Conservation (phyloP, 441 rosid species). For the Bruguiera hainesii region DNA sequence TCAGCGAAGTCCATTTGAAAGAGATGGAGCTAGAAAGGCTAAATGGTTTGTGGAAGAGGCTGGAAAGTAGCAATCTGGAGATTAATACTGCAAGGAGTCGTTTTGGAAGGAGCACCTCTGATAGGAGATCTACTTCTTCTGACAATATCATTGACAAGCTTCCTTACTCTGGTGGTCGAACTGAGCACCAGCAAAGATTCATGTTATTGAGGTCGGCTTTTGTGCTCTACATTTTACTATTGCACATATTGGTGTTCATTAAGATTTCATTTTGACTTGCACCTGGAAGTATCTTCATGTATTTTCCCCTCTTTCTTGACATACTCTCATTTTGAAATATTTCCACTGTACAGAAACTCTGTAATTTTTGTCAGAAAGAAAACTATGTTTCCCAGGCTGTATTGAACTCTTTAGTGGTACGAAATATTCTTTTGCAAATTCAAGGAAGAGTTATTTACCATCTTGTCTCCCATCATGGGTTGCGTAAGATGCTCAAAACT, state of each 20-base stretch:
- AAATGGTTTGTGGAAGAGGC: conserved; percentile 57
- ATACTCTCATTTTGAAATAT: not conserved
- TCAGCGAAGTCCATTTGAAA: conserved; percentile 62
- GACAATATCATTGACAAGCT: conserved; percentile 53
- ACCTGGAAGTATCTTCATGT: not conserved
- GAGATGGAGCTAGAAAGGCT: conserved; percentile 73
- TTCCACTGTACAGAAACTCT: not conserved
- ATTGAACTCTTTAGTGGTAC: not conserved
- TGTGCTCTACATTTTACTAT: conserved; percentile 69
- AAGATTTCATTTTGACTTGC: conserved; percentile 74
- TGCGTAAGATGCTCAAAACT: too few species aligned
- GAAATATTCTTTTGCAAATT: too few species aligned
- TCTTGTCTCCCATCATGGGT: too few species aligned
- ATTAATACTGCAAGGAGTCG: conserved; percentile 64
- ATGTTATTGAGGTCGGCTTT: conserved; percentile 81
- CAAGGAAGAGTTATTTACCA: too few species aligned
- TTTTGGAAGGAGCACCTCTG: conserved; percentile 55
- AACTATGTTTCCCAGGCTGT: not conserved
- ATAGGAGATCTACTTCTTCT: conserved; percentile 45
- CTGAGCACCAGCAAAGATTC: conserved; percentile 59
- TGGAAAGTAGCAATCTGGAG: conserved; percentile 53
- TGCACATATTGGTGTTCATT: conserved; percentile 75
- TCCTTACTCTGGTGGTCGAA: conserved; percentile 50
- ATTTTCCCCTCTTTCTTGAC: not conserved
- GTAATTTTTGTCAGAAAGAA: not conserved